Evolutionary conservation across 306 rosid genomes (phyloP), one percentile per base, ranked within the genome.

Genomic region (Benincasa hispida): DNA sequence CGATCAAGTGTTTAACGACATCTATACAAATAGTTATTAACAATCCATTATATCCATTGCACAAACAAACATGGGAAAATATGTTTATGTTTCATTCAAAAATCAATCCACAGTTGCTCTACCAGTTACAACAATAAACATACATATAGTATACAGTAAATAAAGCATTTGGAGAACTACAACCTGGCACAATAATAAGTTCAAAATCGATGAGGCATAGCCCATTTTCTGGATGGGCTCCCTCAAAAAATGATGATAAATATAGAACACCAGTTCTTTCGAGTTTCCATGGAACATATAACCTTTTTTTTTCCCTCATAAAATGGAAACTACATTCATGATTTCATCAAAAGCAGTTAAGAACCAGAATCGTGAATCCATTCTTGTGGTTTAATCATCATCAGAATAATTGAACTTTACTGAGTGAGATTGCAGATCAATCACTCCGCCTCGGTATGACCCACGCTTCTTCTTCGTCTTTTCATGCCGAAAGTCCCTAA

Each of bases 401-500:
- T 95, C 99, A 22, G 92, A 88, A 76, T 92, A 88, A 74, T 86
- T 88, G 81, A 90, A 92, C 88, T 95, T 95, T 6, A 95, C 78
- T 0, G 99, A 95, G 83, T 95, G 91, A 27, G 99, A 89, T 2
- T 88, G 79, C 69, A 84, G 84, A 88, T 95, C 99, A 61, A 95
- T 90, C 76, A 76, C 87, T 57, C 99, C 99, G 70, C 99, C 98
- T 55, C 97, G 87, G 77, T 95, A 95, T 39, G 75, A 28, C 51
- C 99, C 99, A 73, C 98, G 99, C 81, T 95, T 95, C 87, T 92
- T 95, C 92, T 95, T 93, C 57, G 99, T 95, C 87, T 92, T 95
- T 87, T 95, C 97, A 22, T 92, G 99, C 79, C 99, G 97, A 74
- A 95, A 95, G 81, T 70, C 96, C 91, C 99, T 95, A 89, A 14